Evolutionary conservation across 768 basidiomycete species (phyloP), one percentile per base, ranked within the genome.

Genomic region (Termitomyces heimii): DNA sequence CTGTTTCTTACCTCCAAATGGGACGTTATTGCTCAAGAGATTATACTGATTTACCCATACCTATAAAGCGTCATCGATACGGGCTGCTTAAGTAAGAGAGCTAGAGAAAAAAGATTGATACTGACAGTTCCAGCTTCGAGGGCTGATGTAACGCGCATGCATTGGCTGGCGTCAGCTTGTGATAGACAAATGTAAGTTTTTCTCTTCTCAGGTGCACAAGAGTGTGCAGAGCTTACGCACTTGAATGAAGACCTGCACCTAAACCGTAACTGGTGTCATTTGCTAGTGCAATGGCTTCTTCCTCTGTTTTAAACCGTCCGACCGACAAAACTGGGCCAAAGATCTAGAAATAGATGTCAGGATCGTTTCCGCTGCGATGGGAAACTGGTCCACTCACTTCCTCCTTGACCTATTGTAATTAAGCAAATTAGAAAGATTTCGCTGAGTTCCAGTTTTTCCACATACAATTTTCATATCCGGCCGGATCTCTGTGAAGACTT

Each of bases 31-130:
- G 72, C 83, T 82, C 55, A 96, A 70, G 13, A 89, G 42, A 66
- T 88, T 89, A 73, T 94, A 95, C 66, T 92, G 87, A 71, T 98
- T 98, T 58, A 94, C 82, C 94, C 94, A 97, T 42, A 93, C 88
- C 87, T 90, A 32, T 26, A 24, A 12, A 40, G 16, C 24, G 18
- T 37, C 24, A 28, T 52, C 9, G 12, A 39, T n/a, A 29, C 12
- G 6, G n/a, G 29, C 3, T 18, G 14, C 9, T 18, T 35, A 18
- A 24, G 34, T 16, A 50, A 50, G 24, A 37, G 12, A 40, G n/a
- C 24, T 3, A 24, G n/a, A 28, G 24, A 10, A 28, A 40, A 40
- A 16, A 24, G n/a, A 28, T 29, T n/a, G 26, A 28, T 48, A 68
- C 83, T 72, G 68, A 91, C 90, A 28, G 91, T 95, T 60, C 95